phyloP scores from a whole-genome alignment of 768 basidiomycete genomes.

The Rhodocollybia butyracea region DNA sequence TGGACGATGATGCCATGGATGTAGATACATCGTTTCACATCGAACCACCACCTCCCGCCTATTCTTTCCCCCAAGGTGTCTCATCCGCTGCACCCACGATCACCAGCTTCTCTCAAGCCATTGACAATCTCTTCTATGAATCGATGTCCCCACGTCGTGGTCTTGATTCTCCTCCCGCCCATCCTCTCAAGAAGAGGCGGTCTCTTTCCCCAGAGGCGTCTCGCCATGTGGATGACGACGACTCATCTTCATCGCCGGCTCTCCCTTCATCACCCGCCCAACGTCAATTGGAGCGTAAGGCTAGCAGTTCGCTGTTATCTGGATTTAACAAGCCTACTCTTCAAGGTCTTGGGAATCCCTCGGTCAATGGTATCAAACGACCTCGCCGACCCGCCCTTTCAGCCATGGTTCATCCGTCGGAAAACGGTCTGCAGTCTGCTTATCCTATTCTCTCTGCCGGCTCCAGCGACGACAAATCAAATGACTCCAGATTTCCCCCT shows the following conservation, averaged over 20 bases:
- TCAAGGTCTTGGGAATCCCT: constrained; percentile 51
- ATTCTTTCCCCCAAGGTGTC: constrained; percentile 21
- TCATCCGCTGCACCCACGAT: constrained; percentile 50
- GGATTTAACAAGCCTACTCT: constrained; percentile 50
- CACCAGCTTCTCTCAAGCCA: constrained; percentile 35
- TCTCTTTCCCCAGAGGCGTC: constrained; percentile 54
- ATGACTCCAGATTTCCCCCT: constrained; percentile 35
- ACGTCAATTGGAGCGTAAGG: constrained; percentile 44
- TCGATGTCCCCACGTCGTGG: constrained; percentile 47
- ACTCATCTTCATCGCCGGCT: constrained; percentile 46
- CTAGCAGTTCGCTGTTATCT: constrained; percentile 44
- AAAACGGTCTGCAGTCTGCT: constrained; percentile 36
- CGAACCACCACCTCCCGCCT: constrained; percentile 21
- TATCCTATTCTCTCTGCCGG: constrained; percentile 32
- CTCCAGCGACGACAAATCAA: constrained; percentile 21
- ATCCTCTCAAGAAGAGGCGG: constrained; percentile 51
- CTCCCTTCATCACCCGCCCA: constrained; percentile 49
- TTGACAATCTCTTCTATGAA: constrained; percentile 56
- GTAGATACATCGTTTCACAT: constrained; percentile 58
- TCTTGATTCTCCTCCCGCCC: constrained; percentile 41
- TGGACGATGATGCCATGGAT: constrained; percentile 74
- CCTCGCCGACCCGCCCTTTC: constrained; percentile 67
- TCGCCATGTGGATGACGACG: constrained; percentile 35
- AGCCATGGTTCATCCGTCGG: constrained; percentile 51
- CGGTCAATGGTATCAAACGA: constrained; percentile 54